Evolutionary conservation across 176 grass and related monocot genomes (phyloP).

Genomic region (Canna indica): DNA sequence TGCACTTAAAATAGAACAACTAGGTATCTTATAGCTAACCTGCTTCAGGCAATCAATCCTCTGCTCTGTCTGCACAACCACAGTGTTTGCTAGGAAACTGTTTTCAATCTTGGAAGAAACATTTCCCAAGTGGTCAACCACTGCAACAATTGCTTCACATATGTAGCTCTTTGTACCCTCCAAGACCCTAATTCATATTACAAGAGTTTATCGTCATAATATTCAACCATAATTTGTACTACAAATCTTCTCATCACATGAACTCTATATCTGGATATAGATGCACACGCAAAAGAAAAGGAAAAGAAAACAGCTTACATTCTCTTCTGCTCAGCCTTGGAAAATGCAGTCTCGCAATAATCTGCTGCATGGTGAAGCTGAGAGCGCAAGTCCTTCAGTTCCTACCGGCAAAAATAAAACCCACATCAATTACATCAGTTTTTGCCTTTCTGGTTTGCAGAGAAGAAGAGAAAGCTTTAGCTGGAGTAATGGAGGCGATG

Average conservation of each 20-base stretch:
- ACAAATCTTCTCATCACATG: neutral
- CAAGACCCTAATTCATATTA: slow-evolving; percentile 30
- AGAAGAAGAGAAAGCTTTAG: slow-evolving; percentile 21
- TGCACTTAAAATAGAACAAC: neutral
- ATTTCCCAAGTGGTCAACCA: slow-evolving; percentile 78
- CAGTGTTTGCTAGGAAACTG: slow-evolving; percentile 35
- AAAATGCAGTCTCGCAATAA: slow-evolving; percentile 73
- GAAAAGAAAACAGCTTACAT: slow-evolving; percentile 31
- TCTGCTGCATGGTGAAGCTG: slow-evolving; percentile 74
- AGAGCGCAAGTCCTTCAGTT: slow-evolving; percentile 68
- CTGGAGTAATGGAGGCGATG: neutral
- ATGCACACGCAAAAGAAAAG: neutral
- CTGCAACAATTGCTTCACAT: slow-evolving; percentile 57
- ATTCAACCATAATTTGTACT: no score
- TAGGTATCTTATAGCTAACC: slow-evolving; percentile 17
- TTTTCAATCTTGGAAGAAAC: slow-evolving; percentile 81
- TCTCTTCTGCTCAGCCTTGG: slow-evolving; percentile 37
- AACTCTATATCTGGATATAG: no score
- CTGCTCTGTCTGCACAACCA: slow-evolving; percentile 41
- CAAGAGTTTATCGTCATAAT: neutral
- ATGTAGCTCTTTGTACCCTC: slow-evolving; percentile 79
- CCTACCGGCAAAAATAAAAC: slow-evolving; percentile 26
- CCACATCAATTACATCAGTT: neutral
- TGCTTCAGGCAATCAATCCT: slow-evolving; percentile 64
- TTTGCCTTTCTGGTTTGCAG: no score